These are phyloP conservation scores for Ogataea pignaliae DNA, from an alignment of 805 yeast species.

Conservation along the genomic window DNA sequence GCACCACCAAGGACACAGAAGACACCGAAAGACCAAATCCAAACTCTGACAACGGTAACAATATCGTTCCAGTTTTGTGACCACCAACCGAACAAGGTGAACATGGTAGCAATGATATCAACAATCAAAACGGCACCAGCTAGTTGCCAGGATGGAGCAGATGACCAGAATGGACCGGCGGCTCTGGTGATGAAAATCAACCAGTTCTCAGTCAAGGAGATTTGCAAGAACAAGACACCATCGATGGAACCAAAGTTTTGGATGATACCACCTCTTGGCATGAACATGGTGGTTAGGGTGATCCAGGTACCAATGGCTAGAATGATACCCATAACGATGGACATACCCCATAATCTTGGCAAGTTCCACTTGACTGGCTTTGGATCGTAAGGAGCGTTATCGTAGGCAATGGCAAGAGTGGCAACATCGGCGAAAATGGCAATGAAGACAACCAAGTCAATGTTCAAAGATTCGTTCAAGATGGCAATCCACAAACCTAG, in stretches of 20 bases:
- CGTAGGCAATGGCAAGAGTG: constrained; percentile 78
- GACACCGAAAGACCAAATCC: constrained; percentile 90
- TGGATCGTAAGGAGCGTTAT: constrained; percentile 77
- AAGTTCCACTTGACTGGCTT: constrained; percentile 90
- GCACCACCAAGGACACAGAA: constrained; percentile 92
- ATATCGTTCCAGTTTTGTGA: constrained; percentile 91
- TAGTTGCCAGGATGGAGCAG: constrained; percentile 90
- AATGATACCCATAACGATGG: constrained; percentile 71
- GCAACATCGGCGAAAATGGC: constrained; percentile 97
- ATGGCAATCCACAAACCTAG: constrained; percentile 95
- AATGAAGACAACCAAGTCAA: constrained; percentile 88
- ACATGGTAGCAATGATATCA: constrained; percentile 83
- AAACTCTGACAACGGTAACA: constrained; percentile 84
- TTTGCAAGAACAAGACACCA: constrained; percentile 85
- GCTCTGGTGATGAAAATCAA: constrained; percentile 91
- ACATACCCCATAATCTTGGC: constrained; percentile 93
- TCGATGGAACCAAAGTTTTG: constrained; percentile 90
- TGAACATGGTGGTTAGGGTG: constrained; percentile 83
- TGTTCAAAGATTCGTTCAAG: constrained; percentile 75
- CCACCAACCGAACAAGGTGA: constrained; percentile 91
- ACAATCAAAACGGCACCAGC: constrained; percentile 83
- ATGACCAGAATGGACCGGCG: constrained; percentile 95
- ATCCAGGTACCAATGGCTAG: constrained; percentile 90
- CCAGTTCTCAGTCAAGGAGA: constrained; percentile 92
- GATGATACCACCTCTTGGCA: constrained; percentile 81